phyloP scores from a whole-genome alignment of 805 yeast genomes.

The Saturnispora galanensis region DNA sequence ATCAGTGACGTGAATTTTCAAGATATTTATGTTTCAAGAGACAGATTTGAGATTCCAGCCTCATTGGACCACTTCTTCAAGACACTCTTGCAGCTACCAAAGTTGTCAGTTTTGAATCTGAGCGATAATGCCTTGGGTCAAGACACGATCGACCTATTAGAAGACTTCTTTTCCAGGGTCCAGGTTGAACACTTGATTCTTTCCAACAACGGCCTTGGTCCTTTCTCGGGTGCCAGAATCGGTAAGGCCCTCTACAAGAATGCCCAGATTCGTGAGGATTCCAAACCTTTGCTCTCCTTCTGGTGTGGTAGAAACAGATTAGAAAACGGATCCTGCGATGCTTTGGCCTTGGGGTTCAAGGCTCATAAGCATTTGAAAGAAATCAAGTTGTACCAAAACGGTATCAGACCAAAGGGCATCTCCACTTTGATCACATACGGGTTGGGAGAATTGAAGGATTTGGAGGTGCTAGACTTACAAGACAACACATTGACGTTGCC shows the following conservation, averaged over 20 bases:
- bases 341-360: constrained; percentile 76
- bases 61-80: constrained; percentile 67
- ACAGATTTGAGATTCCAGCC: constrained; percentile 88
- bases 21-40: constrained; percentile 90
- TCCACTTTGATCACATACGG: constrained; percentile 66
- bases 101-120: constrained; percentile 65
- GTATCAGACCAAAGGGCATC: constrained; percentile 92
- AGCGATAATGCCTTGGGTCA: constrained; percentile 97
- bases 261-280: constrained; percentile 40
- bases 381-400: constrained; percentile 84
- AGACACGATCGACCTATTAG: constrained; percentile 86
- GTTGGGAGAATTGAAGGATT: constrained; percentile 46
- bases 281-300: constrained; percentile 60
- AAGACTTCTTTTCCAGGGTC: constrained; percentile 57
- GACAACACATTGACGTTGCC: constrained; percentile 83
- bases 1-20: constrained; percentile 71
- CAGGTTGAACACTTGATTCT: constrained; percentile 79
- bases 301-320: constrained; percentile 96
- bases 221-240: constrained; percentile 90
- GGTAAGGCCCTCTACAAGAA: constrained; percentile 76
- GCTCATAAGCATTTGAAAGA: constrained; percentile 60
- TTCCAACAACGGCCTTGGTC: constrained; percentile 97
- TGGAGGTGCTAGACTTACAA: constrained; percentile 74
- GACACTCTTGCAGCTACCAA: constrained; percentile 57
- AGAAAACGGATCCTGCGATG: constrained; percentile 87